phyloP scores from a whole-genome alignment of 2,329 filamentous ascomycete species.

The Acarospora socialis region DNA sequence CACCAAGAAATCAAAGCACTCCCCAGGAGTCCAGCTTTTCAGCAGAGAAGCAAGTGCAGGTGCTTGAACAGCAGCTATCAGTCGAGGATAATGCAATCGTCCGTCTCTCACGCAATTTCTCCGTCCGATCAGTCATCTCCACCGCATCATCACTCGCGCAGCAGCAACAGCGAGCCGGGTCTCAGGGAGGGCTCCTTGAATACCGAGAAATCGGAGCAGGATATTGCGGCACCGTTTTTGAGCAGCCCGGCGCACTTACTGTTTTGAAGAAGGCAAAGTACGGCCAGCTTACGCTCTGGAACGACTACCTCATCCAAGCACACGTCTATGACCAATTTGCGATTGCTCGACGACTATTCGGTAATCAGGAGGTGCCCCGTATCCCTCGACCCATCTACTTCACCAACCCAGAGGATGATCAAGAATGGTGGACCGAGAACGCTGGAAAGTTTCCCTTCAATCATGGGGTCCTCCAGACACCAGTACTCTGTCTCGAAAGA shows the following conservation, averaged over 20 bases:
- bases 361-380: constrained; percentile 4
- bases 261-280: constrained; percentile 7
- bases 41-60: too few relatives aligned
- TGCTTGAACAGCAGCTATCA: too few relatives aligned
- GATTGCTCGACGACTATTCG: not conserved
- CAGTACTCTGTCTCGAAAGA: constrained; percentile 5
- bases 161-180: too few relatives aligned
- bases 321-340: constrained; percentile 3
- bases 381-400: constrained; percentile 3
- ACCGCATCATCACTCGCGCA: too few relatives aligned
- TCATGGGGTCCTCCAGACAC: constrained; percentile 1
- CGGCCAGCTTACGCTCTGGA: not conserved
- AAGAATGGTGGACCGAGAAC: constrained; percentile 4
- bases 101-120: too few relatives aligned
- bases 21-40: too few relatives aligned
- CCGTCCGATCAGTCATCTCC: too few relatives aligned
- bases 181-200: too few relatives aligned
- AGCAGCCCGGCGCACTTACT: constrained; percentile 5
- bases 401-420: not conserved
- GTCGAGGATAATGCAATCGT: too few relatives aligned
- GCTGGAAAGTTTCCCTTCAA: constrained; percentile 3
- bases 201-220: constrained; percentile 10
- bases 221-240: constrained; percentile 7
- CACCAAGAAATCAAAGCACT: too few relatives aligned
- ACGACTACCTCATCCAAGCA: constrained; percentile 4